Base-by-base conservation (phyloP, 345 rosid species). In the Syzygium aqueum region DNA sequence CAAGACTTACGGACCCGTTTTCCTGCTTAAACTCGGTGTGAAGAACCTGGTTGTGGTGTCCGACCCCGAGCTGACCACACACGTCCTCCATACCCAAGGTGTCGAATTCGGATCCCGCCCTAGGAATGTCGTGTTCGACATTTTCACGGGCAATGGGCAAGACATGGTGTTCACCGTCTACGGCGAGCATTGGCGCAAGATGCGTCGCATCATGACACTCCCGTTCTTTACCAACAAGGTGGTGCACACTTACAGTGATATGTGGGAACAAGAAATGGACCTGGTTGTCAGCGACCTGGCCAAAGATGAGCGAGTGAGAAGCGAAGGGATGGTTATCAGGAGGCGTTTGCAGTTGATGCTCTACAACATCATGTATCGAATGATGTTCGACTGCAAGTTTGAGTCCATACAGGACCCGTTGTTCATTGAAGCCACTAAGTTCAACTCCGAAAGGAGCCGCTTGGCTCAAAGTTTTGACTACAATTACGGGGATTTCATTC, bases 101-200 rank as follows among this genome's bases (percentile, higher is more conserved):
- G 93, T 92, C 0, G 96, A 93, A 52, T 94, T 94, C 87, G 95
- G 95, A 16, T 94, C 96, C 16, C 93, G 95, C 33, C 95, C 95
- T 0, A 92, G 94, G 1, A 93, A 94, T 54, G 93, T 94, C 1
- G 95, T 93, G 63, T 94, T 93, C 78, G 94, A 94, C 37, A 91
- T 94, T 65, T 94, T 94, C 90, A 94, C 95, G 0, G 96, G 95
- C 50, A 91, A 90, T 30, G 95, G 95, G 16, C 95, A 94, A 52
- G 95, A 94, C 90, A 94, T 94, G 96, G 94, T 94, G 86, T 94
- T 94, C 92, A 94, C 96, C 2, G 67, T 92, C 52, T 94, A 94
- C 52, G 94, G 95, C 0, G 94, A 93, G 11, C 96, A 93, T 22
- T 94, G 96, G 96, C 88, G 95, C 30, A 93, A 92, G 73, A 94